Evolutionary conservation across 225 moss, liverwort and hornwort species (phyloP).

Genomic region (Pseudisothecium myosuroides): DNA sequence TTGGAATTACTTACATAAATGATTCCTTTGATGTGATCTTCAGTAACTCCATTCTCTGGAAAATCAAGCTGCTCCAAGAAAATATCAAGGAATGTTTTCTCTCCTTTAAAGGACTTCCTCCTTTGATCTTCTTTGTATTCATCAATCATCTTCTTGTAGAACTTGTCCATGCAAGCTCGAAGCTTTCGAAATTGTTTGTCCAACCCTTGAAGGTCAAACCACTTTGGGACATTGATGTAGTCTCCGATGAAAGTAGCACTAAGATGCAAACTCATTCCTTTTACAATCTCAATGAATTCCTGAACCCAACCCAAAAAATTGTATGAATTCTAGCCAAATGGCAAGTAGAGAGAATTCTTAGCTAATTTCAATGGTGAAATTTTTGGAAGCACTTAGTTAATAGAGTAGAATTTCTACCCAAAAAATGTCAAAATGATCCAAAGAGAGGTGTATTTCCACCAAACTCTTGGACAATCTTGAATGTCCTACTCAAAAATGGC

Average conservation of each 20-base stretch:
- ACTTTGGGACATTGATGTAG: neutral
- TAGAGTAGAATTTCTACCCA: neutral
- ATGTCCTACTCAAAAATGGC: neutral
- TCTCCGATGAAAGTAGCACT: neutral
- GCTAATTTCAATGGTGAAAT: neutral
- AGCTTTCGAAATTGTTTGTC: neutral
- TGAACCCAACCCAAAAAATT: neutral
- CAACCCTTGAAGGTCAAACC: neutral
- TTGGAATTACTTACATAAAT: neutral
- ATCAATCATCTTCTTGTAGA: neutral
- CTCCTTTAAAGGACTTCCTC: too few species aligned
- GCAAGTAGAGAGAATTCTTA: rapidly evolving
- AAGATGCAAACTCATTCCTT: rapidly evolving
- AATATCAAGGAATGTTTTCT: neutral
- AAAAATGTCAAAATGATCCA: neutral
- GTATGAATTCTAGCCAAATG: neutral
- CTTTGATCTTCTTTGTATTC: neutral
- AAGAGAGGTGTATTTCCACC: neutral
- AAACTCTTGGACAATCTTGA: neutral
- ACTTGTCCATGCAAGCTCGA: neutral
- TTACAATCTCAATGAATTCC: neutral
- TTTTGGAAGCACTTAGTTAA: neutral
- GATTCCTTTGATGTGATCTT: neutral
- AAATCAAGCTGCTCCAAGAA: neutral
- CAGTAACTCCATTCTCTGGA: neutral